phyloP scores from a whole-genome alignment of 305 asterid species.

The Solanum hybrid region DNA sequence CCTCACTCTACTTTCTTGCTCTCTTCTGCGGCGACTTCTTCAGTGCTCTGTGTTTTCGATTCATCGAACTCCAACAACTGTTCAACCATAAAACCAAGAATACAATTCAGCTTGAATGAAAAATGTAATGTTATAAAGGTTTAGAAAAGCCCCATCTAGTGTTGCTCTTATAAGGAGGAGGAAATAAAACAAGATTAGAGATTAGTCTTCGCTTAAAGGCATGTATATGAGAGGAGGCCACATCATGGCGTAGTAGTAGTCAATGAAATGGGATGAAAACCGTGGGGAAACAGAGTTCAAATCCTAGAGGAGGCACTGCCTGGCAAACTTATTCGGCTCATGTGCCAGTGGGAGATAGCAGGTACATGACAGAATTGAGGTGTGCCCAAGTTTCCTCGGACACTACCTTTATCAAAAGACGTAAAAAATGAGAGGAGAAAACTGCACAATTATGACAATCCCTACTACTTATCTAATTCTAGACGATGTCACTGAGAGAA shows the following conservation, averaged over 20 bases:
- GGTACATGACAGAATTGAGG: not conserved
- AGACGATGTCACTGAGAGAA: not conserved
- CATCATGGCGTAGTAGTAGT: not conserved
- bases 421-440: not conserved
- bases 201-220: not conserved
- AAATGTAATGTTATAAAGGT: not conserved
- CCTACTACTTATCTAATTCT: not conserved
- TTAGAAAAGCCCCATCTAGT: not conserved
- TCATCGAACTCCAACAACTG: conserved; percentile 77
- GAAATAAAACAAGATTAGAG: not conserved
- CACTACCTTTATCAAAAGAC: not conserved
- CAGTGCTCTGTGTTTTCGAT: conserved; percentile 35
- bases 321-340: not conserved
- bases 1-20: conserved; percentile 47
- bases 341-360: not conserved
- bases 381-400: not conserved
- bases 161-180: not conserved
- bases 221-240: not conserved
- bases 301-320: not conserved
- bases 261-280: not conserved
- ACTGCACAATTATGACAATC: not conserved
- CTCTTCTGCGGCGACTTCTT: conserved; percentile 21
- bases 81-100: not conserved
- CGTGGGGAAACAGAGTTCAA: not conserved
- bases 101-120: not conserved